phyloP scores from a whole-genome alignment of 192 early-diverging fungal genomes.

The Rhizophagus prolifer region DNA sequence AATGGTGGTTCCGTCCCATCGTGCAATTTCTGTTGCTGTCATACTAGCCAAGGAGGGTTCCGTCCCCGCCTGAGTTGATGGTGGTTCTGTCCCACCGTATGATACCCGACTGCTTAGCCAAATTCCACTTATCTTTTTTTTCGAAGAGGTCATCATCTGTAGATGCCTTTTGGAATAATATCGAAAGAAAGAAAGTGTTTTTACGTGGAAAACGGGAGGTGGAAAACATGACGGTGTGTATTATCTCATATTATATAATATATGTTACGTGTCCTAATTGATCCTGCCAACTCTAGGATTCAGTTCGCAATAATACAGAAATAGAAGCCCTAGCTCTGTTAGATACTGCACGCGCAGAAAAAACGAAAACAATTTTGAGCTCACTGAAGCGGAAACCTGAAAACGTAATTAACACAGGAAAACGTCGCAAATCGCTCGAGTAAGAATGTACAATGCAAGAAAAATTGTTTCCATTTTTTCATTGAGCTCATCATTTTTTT shows the following conservation, averaged over 20 bases:
- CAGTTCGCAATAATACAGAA: constrained; percentile 9
- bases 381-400: neutral
- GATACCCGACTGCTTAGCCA: neutral
- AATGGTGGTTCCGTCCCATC: no score
- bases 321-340: neutral
- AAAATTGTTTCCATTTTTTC: no score
- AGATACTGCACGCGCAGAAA: no score
- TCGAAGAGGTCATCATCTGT: no score
- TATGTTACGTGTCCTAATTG: neutral
- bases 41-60: neutral
- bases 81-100: neutral
- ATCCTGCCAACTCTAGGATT: neutral
- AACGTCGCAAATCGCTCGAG: neutral
- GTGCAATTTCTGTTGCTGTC: no score
- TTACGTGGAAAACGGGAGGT: neutral
- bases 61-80: neutral
- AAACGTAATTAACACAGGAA: neutral
- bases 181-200: neutral
- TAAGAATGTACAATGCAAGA: neutral
- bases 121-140: no score
- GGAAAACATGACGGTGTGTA: neutral
- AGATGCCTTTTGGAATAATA: neutral
- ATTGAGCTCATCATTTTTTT: constrained; percentile 16
- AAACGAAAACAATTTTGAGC: no score
- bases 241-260: neutral